Evolutionary conservation across 2,329 filamentous ascomycete genomes (phyloP).

Genomic region (Fusarium sp.): DNA sequence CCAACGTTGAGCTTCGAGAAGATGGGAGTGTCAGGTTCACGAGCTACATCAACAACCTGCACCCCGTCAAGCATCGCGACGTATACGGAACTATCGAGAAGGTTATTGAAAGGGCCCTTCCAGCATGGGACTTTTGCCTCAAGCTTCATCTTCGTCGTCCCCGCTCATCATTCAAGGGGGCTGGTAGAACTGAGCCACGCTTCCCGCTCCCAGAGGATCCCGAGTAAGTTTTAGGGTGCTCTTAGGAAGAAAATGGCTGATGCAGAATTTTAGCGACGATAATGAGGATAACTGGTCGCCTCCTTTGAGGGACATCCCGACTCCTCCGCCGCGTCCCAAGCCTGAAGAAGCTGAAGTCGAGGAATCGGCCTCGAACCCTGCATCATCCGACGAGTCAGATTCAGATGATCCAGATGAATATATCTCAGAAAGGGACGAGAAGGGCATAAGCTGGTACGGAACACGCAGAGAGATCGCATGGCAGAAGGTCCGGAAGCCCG

Average conservation of each 20-base stretch:
- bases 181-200: conserved; percentile 23
- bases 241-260: not conserved
- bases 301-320: not conserved
- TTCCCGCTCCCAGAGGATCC: conserved; percentile 4
- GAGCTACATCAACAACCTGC: conserved; percentile 61
- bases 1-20: conserved; percentile 54
- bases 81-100: conserved; percentile 53
- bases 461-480: not conserved
- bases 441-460: not conserved
- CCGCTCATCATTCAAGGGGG: conserved; percentile 33
- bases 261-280: conserved; percentile 10
- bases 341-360: not conserved
- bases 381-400: not conserved
- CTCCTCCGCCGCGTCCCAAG: not conserved
- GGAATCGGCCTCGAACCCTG: not conserved
- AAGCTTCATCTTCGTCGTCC: conserved; percentile 45
- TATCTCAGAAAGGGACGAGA: conserved; percentile 25
- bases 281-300: conserved; percentile 27
- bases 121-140: conserved; percentile 57
- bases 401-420: conserved; percentile 11
- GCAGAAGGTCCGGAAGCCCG: conserved; percentile 19
- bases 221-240: conserved; percentile 5
- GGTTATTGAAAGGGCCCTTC: conserved; percentile 51
- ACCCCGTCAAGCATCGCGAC: conserved; percentile 48
- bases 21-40: conserved; percentile 50